Conservation (phyloP, 495 filamentous ascomycete genomes). For the Podospora tetraspora region DNA sequence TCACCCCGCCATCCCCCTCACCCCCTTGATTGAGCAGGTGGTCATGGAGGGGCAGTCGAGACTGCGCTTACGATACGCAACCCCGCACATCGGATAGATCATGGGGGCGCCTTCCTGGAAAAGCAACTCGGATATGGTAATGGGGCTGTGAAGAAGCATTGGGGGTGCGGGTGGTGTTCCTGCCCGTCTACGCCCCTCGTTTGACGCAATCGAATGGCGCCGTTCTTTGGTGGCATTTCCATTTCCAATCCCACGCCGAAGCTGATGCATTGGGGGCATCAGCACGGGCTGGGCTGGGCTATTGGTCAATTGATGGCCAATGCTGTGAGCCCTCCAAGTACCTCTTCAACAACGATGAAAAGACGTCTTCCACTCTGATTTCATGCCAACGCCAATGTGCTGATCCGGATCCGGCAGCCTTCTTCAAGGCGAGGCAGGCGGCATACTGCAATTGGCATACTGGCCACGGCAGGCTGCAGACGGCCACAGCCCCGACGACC, state of each 20-base stretch:
- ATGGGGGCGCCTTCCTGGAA: constrained; percentile 11
- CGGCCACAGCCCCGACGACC: background rate
- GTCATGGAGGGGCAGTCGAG: constrained; percentile 17
- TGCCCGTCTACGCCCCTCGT: no score
- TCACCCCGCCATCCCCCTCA: constrained; percentile 17
- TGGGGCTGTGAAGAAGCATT: background rate
- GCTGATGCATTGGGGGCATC: background rate
- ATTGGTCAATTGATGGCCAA: background rate
- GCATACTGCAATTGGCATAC: no score
- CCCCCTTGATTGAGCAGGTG: background rate
- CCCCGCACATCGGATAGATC: background rate
- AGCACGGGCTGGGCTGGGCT: background rate
- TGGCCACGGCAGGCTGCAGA: background rate
- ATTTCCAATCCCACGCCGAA: background rate
- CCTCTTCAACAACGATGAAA: background rate
- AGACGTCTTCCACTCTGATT: background rate
- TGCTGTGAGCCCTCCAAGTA: background rate
- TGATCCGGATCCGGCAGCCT: background rate
- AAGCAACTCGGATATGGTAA: constrained; percentile 2
- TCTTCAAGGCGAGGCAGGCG: background rate
- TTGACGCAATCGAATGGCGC: background rate
- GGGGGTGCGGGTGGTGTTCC: background rate
- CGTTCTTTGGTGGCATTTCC: background rate
- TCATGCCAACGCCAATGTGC: background rate
- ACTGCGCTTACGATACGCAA: background rate